Evolutionary conservation across 2,329 filamentous ascomycete genomes (phyloP), one percentile per base, ranked within the genome.

Genomic region (Neopestalotiopsis sp.): DNA sequence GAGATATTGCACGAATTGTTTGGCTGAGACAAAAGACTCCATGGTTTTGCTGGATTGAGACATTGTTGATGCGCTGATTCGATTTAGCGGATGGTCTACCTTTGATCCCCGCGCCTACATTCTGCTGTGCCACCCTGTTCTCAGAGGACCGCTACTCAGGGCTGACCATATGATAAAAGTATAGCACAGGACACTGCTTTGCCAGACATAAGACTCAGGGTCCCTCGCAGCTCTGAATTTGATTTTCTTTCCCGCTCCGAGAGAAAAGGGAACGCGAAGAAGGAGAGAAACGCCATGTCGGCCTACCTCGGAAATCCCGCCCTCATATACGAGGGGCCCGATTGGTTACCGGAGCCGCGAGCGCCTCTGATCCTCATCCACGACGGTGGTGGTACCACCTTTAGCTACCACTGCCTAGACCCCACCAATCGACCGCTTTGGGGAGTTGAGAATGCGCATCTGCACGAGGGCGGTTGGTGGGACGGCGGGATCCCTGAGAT

Each of bases 321-420:
- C 17, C 73, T 77, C 45, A 77, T 79, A 68, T 74, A 78, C 70
- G 69, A 75, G 66, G 75, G 74, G 3, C 72, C 72, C 4, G 32
- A 53, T 14, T 69, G 70, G 62, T 68, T 71, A 3, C 58, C 65
- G 53, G 70, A 67, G 66, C 71, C 73, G 40, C 73, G 70, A 12
- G 72, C 80, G n/a, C 87, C 88, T 1, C 79, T 89, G 61, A 79
- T 90, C 68, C 82, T 90, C 58, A 79, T 90, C 53, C 88, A 90
- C 77, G 88, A 90, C 70, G 88, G 88, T 71, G 87, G 88, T 71
- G 88, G 88, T 74, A 90, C 88, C 1, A 85, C 84, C 2, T 89
- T 88, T 74, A 83, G 82, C 72, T 90, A 90, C 75, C 83, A 88
- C 76, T 86, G 84, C 70, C 80, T 90, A 4, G 81, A 84, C 20